phyloP scores from a whole-genome alignment of 1,284 basidiomycete species.

The Xanthoconium separans region DNA sequence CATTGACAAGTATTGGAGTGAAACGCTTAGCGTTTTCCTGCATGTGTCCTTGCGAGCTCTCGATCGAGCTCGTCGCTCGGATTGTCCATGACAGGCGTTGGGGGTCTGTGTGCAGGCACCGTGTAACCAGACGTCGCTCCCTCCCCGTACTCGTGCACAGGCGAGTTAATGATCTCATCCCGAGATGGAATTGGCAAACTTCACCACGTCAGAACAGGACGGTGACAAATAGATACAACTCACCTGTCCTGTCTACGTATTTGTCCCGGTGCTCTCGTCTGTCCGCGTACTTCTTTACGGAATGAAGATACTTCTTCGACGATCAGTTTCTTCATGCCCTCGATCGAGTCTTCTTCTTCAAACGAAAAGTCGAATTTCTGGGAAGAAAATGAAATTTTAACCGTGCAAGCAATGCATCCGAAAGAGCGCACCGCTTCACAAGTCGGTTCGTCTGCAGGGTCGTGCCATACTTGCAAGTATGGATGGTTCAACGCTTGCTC shows the following conservation, averaged over 20 bases:
- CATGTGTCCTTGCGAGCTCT: slow-evolving; percentile 71
- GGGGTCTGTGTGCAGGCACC: slow-evolving; percentile 42
- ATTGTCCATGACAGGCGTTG: slow-evolving; percentile 74
- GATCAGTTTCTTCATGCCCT: slow-evolving; percentile 97
- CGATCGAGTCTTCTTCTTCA: slow-evolving; percentile 93
- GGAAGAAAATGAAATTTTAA: slow-evolving; percentile 3
- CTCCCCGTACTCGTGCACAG: slow-evolving; percentile 67
- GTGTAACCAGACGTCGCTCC: slow-evolving; percentile 73
- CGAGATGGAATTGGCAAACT: slow-evolving; percentile 72
- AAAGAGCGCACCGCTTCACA: slow-evolving; percentile 61
- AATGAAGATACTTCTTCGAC: slow-evolving; percentile 92
- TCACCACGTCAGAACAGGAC: slow-evolving; percentile 5
- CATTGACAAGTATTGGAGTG: too few species aligned
- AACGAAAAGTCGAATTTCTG: slow-evolving; percentile 98
- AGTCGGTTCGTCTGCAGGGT: slow-evolving; percentile 86
- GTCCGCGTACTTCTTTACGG: slow-evolving; percentile 79
- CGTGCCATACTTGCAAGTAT: slow-evolving; percentile 93
- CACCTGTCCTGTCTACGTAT: slow-evolving; percentile 74
- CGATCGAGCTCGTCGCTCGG: slow-evolving; percentile 85
- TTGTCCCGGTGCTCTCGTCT: slow-evolving; percentile 67
- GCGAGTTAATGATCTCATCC: slow-evolving; percentile 77
- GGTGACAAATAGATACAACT: slow-evolving; percentile 4
- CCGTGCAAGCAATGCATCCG: slow-evolving; percentile 6
- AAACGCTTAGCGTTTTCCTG: slow-evolving; percentile 32
- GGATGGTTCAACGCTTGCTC: slow-evolving; percentile 95